phyloP scores from a whole-genome alignment of 2,329 filamentous ascomycete species.

The Lasiodiplodia sp. region DNA sequence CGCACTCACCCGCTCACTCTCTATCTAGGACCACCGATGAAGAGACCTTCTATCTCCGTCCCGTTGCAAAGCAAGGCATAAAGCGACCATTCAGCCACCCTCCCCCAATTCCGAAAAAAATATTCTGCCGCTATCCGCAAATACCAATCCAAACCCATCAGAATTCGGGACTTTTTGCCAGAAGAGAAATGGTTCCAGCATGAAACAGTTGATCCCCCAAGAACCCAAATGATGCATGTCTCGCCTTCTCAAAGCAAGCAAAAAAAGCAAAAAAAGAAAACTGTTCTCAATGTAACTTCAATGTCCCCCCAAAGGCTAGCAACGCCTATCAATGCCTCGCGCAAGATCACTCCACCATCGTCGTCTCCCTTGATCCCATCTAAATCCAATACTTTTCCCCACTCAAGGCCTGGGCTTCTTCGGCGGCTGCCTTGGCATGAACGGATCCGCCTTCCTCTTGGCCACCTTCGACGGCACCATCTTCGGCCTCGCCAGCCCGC shows the following conservation, averaged over 20 bases:
- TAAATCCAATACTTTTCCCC: background rate
- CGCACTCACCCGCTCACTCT: background rate
- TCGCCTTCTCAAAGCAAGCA: background rate
- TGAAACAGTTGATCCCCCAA: background rate
- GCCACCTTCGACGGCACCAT: constrained; percentile 29
- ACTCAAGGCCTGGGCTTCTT: constrained; percentile 22
- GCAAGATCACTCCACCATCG: background rate
- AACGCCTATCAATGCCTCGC: constrained; percentile 1
- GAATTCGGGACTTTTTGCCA: background rate
- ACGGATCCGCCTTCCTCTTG: constrained; percentile 32
- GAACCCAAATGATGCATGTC: background rate
- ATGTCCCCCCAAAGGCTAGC: background rate
- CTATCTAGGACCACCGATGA: background rate
- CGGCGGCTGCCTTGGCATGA: constrained; percentile 29
- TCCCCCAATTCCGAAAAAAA: background rate
- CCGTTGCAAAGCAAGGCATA: background rate
- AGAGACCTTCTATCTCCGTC: background rate
- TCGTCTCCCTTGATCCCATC: background rate
- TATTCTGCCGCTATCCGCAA: background rate
- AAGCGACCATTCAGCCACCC: background rate
- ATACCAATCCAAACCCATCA: background rate
- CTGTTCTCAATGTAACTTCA: background rate
- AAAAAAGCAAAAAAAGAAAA: background rate
- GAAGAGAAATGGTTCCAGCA: background rate
- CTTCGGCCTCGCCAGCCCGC: constrained; percentile 6